Base-by-base conservation (phyloP, 768 basidiomycete species). In the Hygrocybe punicea region DNA sequence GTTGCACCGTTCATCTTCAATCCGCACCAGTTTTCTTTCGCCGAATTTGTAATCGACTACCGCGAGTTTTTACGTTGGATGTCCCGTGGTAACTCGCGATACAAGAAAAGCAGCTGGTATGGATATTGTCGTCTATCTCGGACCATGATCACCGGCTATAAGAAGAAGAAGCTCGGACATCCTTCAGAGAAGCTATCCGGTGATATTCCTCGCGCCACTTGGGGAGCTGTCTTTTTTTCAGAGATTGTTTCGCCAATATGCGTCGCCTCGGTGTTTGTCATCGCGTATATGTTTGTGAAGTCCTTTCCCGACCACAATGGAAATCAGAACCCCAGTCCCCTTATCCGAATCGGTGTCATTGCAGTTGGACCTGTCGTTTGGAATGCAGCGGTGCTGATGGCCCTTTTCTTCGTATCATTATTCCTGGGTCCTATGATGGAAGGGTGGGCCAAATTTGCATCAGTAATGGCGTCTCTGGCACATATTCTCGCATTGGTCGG, bases 21-120 rank as follows among this genome's bases (percentile, higher is more conserved):
- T 75, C 97, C 97, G n/a, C 96, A 99, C 73, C 97, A 98, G 72
- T 99, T 98, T 82, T 92, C 93, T 9, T 92, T 87, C 70, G 75
- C 92, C 65, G 97, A 99, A 75, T 99, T 96, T 75, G 89, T 98
- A 75, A 93, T 98, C 69, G 97, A 99, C 74, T 98, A 98, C 71
- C 87, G 97, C 56, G 97, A 99, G 69, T 98, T 95, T 79, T 73
- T 99, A 48, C 86, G 97, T 48, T 99, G 97, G 97, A 98, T 99
- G 95, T 97, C 93, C 9, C 85, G 97, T 56, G 97, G 97, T 56
- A 99, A 98, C 74, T 97, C 97, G 47, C 80, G 93, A 65, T 89
- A 92, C 14, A 96, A 98, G 69, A 89, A 91, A 50, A 98, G 96
- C 75, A 95, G 92, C 62, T 99, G 97, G 97, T 96, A 98, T 70